Conservation (phyloP, 2,329 filamentous ascomycete genomes). For the Fusarium piperis region DNA sequence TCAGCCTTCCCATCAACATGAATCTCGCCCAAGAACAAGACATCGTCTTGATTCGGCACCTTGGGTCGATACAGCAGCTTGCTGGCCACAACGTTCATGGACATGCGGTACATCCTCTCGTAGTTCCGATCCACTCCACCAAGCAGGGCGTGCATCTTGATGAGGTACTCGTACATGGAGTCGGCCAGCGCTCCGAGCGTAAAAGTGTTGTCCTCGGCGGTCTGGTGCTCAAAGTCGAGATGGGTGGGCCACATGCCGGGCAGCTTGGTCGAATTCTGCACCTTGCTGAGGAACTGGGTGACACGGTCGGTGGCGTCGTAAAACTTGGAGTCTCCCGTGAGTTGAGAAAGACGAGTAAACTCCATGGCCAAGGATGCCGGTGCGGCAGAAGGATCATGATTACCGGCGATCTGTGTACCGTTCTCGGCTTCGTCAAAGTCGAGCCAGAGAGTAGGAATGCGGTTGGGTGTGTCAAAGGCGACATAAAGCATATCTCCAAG, state of each 20-base stretch:
- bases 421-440: conserved; percentile 55
- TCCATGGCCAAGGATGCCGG: conserved; percentile 77
- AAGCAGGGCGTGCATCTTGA: conserved; percentile 72
- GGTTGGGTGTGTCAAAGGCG: conserved; percentile 65
- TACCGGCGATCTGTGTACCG: conserved; percentile 59
- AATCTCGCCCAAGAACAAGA: conserved; percentile 57
- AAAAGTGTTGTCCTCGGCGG: conserved; percentile 57
- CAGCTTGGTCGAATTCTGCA: conserved; percentile 74
- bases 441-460: conserved; percentile 59
- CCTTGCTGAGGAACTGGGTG: conserved; percentile 73
- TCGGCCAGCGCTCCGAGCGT: conserved; percentile 65
- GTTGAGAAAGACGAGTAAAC: conserved; percentile 77
- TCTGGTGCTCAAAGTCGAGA: conserved; percentile 67
- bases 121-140: conserved; percentile 71
- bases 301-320: conserved; percentile 81
- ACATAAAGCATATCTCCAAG: conserved; percentile 64
- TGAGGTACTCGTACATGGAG: conserved; percentile 69
- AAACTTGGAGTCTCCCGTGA: conserved; percentile 77
- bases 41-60: conserved; percentile 67
- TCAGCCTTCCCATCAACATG: conserved; percentile 40
- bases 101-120: conserved; percentile 70
- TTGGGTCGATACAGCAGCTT: conserved; percentile 78
- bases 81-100: conserved; percentile 69
- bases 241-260: conserved; percentile 81
- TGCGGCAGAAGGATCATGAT: conserved; percentile 59